Base-by-base conservation (phyloP, 2,329 filamentous ascomycete genomes). In the Juglanconis oblonga region DNA sequence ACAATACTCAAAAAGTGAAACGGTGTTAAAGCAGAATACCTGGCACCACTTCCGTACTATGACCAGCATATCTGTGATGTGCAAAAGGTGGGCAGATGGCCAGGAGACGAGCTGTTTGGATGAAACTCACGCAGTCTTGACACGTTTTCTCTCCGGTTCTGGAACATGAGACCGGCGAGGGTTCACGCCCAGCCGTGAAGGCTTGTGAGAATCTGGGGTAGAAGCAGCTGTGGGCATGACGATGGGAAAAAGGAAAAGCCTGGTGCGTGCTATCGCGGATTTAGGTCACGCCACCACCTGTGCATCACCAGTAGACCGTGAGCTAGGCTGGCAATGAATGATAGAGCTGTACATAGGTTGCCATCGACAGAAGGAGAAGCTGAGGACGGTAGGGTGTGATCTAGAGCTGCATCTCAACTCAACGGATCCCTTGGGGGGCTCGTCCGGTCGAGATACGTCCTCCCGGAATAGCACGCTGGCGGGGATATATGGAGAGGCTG, bases 111-210 rank as follows among this genome's bases (percentile, higher is more conserved):
- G 40, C 13, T 24, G 54, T 35, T 48, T 47, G 58, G 10, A 14
- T 31, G 14, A 32, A 32, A 76, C 78, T 75, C 71, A 81, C 79
- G 79, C 79, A 58, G 77, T 79, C 14, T 75, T 73, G 52, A 81
- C 79, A 49, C 79, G 76, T 68, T 81, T 81, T 55, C 79, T 74
- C 62, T 79, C 69, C 51, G 79, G 77, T 4, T 76, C 73, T 31
- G 75, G 68, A 53, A 82, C 79, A 69, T 79, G 79, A 65, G 79
- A 74, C 55, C 78, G 74, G 52, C 79, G 77, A 54, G 79, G 78
- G 66, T 82, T 81, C 64, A 81, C 79, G 33, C 79, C 78, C 64
- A 82, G 71, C 56, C 79, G 74, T 57, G 76, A 45, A 48, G 56
- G 32, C 24, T 24, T 56, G 31, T 8, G 50, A 36, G 35, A 49